These are phyloP conservation scores for Coemansia sp. DNA, from an alignment of 192 early-diverging fungal genomes.

Conservation along the genomic window DNA sequence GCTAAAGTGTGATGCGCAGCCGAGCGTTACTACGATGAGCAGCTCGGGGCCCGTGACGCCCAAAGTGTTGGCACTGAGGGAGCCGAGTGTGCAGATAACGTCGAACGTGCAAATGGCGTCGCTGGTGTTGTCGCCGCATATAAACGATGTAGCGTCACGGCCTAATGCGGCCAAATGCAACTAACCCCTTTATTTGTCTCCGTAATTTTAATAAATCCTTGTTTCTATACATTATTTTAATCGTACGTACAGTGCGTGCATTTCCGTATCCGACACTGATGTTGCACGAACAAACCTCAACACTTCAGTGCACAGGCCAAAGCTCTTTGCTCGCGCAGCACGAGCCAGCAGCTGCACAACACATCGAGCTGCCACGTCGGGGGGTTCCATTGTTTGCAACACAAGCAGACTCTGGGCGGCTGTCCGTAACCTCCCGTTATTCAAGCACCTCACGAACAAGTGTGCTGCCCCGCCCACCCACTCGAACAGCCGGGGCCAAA, in stretches of 20 bases:
- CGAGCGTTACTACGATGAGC: not conserved
- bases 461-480: conserved; percentile 80
- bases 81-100: not conserved
- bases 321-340: conserved; percentile 14
- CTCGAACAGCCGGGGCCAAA: conserved; percentile 87
- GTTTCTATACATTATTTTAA: not conserved
- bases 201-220: too few species aligned
- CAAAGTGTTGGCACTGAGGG: not conserved
- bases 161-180: conserved; percentile 31
- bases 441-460: conserved; percentile 82
- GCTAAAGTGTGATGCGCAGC: not conserved
- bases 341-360: conserved; percentile 30
- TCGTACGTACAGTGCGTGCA: conserved; percentile 17
- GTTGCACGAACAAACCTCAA: conserved; percentile 37
- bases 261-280: conserved; percentile 27
- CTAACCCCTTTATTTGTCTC: not conserved
- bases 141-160: conserved; percentile 15
- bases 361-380: conserved; percentile 18
- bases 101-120: not conserved
- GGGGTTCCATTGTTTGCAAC: conserved; percentile 85
- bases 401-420: conserved; percentile 93
- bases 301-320: conserved; percentile 34
- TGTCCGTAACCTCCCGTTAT: conserved; percentile 65
- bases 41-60: not conserved
- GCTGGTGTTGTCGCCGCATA: conserved; percentile 20